These are phyloP conservation scores for Micractinium sp. DNA, from an alignment of 139 green algal species.

Conservation along the genomic window DNA sequence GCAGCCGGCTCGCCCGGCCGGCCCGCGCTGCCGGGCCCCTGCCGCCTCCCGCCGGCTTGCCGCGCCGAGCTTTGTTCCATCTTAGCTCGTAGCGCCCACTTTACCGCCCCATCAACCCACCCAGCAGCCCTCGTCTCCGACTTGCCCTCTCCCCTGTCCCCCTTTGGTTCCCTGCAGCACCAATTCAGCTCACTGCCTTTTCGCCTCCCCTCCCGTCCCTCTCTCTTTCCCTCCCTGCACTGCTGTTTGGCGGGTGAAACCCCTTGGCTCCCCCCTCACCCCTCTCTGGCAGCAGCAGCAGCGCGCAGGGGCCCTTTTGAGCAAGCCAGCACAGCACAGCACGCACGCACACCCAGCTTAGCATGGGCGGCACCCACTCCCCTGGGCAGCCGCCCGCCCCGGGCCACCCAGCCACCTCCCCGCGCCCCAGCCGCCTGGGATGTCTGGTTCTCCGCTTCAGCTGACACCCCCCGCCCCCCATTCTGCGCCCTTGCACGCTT, in stretches of 20 bases:
- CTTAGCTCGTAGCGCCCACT: neutral
- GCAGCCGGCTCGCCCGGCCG: no score
- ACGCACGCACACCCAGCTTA: neutral
- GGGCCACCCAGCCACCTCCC: no score
- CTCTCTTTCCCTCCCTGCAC: slow-evolving; percentile 6
- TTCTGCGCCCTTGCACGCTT: no score
- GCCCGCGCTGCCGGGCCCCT: no score
- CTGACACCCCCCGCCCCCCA: no score
- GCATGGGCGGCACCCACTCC: no score
- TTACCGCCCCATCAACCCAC: no score
- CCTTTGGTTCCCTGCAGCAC: neutral
- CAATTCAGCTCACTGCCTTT: neutral
- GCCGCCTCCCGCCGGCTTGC: neutral
- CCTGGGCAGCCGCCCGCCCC: no score
- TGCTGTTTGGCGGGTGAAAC: neutral
- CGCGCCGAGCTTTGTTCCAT: neutral
- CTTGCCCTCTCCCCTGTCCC: neutral
- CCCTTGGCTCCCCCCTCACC: neutral
- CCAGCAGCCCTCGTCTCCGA: no score
- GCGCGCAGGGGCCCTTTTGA: slow-evolving; percentile 1
- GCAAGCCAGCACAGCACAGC: neutral
- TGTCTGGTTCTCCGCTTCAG: no score
- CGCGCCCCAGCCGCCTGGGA: no score
- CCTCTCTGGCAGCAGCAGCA: neutral
- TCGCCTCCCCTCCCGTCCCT: neutral